Evolutionary conservation across 495 filamentous ascomycete species (phyloP).

Genomic region (Neurospora sp.): DNA sequence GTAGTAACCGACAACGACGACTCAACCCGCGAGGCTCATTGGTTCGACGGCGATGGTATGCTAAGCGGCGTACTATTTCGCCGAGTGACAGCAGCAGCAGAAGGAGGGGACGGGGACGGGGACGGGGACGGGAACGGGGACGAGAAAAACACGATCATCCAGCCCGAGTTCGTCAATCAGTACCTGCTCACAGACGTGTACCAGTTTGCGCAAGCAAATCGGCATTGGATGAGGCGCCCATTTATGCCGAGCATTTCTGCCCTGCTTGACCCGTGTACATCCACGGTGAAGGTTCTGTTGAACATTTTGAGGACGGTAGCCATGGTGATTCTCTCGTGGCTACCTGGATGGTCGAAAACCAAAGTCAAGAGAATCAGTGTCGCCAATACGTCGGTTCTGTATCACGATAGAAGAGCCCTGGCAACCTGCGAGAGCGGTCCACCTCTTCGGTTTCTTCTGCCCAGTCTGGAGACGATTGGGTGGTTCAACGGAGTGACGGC

Average conservation of each 20-base stretch:
- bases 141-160: conserved; percentile 27
- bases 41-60: conserved; percentile 69
- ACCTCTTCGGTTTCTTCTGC: conserved; percentile 51
- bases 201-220: conserved; percentile 38
- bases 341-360: conserved; percentile 42
- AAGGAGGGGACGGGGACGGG: conserved; percentile 4
- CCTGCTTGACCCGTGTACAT: neutral
- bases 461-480: conserved; percentile 50
- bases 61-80: conserved; percentile 52
- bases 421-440: conserved; percentile 60
- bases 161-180: conserved; percentile 54
- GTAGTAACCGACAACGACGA: conserved; percentile 51
- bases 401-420: conserved; percentile 55
- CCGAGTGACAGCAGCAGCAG: conserved; percentile 3
- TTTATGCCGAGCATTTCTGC: conserved; percentile 3
- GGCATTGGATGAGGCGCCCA: neutral
- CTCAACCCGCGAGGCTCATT: conserved; percentile 46
- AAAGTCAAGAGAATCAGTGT: conserved; percentile 51
- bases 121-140: no score
- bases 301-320: neutral
- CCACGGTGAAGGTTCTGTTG: neutral
- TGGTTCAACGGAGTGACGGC: conserved; percentile 49
- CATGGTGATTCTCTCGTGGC: conserved; percentile 11
- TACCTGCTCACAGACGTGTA: conserved; percentile 55
- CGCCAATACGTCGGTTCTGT: conserved; percentile 52